Percentiles rank a stretch among this genome's conserved stretches.
Conservation (phyloP, 805 yeast species). For the Metschnikowia lunata region DNA sequence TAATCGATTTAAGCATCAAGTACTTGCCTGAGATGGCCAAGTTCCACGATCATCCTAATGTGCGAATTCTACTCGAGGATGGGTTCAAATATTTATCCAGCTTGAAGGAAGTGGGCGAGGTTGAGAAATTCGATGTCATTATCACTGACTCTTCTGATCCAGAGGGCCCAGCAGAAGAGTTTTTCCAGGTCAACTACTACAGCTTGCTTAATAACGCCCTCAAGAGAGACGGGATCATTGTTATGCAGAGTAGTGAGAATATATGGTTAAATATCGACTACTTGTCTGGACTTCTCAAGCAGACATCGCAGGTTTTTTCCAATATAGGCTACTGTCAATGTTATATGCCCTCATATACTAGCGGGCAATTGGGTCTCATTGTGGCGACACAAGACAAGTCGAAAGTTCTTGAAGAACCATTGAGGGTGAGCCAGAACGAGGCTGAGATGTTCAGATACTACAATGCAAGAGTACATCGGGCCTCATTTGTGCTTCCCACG, state of each 20-base stretch:
- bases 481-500: conserved; percentile 74
- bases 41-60: conserved; percentile 59
- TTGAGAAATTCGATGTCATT: conserved; percentile 67
- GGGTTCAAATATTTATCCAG: conserved; percentile 73
- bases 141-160: conserved; percentile 94
- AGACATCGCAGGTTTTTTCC: conserved; percentile 53
- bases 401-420: conserved; percentile 47
- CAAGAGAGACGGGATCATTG: conserved; percentile 60
- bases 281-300: conserved; percentile 42
- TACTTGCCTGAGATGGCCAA: conserved; percentile 76
- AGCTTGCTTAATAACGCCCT: conserved; percentile 61
- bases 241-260: conserved; percentile 75
- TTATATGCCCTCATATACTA: conserved; percentile 82
- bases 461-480: conserved; percentile 58
- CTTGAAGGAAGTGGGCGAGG: conserved; percentile 21
- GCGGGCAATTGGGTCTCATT: conserved; percentile 81
- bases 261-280: conserved; percentile 67
- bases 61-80: conserved; percentile 66
- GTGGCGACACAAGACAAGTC: conserved; percentile 58
- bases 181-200: conserved; percentile 77
- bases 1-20: conserved; percentile 64
- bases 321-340: conserved; percentile 67
- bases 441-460: conserved; percentile 56
- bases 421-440: conserved; percentile 48
- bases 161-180: conserved; percentile 91